Evolutionary conservation across 2,329 filamentous ascomycete genomes (phyloP).

Genomic region (Didymella glomerata): DNA sequence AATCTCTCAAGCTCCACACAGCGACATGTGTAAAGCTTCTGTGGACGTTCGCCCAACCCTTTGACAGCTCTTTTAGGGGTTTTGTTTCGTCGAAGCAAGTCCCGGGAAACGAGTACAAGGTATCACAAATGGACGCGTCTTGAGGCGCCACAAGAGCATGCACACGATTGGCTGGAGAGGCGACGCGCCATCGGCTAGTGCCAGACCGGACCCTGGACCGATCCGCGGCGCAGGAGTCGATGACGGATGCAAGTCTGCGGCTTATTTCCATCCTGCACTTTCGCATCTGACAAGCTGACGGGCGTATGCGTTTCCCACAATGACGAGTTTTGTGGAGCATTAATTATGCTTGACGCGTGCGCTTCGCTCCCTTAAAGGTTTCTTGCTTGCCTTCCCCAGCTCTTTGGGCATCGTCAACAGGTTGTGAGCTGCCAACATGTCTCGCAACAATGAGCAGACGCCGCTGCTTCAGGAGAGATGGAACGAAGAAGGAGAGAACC

Average conservation of each 20-base stretch:
- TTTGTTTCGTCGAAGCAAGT: background rate
- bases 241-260: conserved; percentile 16
- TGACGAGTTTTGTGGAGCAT: conserved; percentile 15
- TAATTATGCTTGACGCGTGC: conserved; percentile 15
- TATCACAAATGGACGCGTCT: background rate
- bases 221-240: conserved; percentile 14
- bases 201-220: conserved; percentile 4
- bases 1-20: background rate
- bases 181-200: background rate
- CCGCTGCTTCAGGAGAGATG: conserved; percentile 50
- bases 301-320: conserved; percentile 13
- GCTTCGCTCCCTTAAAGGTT: background rate
- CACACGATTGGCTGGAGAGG: background rate
- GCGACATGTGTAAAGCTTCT: background rate
- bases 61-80: background rate
- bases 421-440: conserved; percentile 24
- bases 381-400: background rate
- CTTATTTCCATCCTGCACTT: conserved; percentile 8
- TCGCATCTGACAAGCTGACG: conserved; percentile 4
- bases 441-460: conserved; percentile 48
- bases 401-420: background rate
- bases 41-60: background rate
- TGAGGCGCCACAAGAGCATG: background rate
- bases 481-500: conserved; percentile 43
- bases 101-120: background rate